phyloP scores from a whole-genome alignment of 2,329 filamentous ascomycete species.

The Tolypocladium paradoxum region DNA sequence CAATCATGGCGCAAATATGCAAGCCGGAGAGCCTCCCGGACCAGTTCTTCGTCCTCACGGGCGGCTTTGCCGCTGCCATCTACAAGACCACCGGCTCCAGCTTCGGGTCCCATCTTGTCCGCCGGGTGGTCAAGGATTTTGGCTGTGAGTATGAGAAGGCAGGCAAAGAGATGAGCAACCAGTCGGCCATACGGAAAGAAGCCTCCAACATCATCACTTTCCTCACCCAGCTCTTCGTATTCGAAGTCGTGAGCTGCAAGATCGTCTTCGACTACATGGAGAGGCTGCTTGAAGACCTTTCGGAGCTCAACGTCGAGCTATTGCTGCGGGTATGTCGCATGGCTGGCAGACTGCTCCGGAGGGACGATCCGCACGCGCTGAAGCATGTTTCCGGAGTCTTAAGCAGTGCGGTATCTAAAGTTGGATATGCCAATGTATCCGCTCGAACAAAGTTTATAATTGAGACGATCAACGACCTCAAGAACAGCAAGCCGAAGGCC shows the following conservation, averaged over 20 bases:
- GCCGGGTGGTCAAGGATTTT: constrained; percentile 67
- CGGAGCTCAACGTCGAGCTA: constrained; percentile 80
- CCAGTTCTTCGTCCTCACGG: constrained; percentile 82
- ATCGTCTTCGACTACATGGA: constrained; percentile 88
- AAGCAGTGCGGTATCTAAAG: constrained; percentile 57
- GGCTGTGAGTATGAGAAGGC: constrained; percentile 48
- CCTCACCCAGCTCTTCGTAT: constrained; percentile 80
- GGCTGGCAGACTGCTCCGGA: constrained; percentile 70
- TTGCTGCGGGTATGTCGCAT: constrained; percentile 74
- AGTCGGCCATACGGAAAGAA: constrained; percentile 21
- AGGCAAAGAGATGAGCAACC: constrained; percentile 29
- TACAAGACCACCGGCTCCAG: constrained; percentile 83
- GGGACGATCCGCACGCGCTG: constrained; percentile 78
- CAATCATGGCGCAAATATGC: constrained; percentile 68
- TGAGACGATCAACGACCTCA: constrained; percentile 86
- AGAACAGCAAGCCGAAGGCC: constrained; percentile 84
- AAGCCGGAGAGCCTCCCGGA: constrained; percentile 72
- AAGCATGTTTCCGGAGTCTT: constrained; percentile 81
- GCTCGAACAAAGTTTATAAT: constrained; percentile 96
- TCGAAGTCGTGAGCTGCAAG: constrained; percentile 73
- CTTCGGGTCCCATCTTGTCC: constrained; percentile 78
- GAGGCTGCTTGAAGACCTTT: constrained; percentile 61
- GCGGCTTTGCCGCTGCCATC: constrained; percentile 77
- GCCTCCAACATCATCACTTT: constrained; percentile 68
- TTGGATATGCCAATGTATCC: constrained; percentile 61